phyloP scores from a whole-genome alignment of 75 land plant species.

The Cupressus sempervirens region DNA sequence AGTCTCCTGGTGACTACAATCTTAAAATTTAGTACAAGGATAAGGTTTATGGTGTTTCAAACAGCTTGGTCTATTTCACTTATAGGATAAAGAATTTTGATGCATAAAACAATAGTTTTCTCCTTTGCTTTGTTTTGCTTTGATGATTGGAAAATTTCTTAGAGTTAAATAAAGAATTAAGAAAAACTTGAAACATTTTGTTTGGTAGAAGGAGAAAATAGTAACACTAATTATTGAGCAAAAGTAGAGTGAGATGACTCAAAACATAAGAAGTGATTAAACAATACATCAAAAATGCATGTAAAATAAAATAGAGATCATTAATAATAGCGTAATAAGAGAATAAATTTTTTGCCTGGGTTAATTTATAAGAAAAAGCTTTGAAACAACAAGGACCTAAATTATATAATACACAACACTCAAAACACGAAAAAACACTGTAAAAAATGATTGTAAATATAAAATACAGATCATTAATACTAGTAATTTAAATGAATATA shows the following conservation, averaged over 20 bases:
- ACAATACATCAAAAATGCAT: too few species aligned
- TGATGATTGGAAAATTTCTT: neutral
- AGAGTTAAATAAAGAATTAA: neutral
- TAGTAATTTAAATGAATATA: neutral
- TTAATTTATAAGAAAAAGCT: too few species aligned
- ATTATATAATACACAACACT: neutral
- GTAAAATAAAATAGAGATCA: too few species aligned
- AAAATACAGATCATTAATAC: neutral
- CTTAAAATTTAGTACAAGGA: neutral
- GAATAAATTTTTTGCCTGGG: too few species aligned
- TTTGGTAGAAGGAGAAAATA: neutral
- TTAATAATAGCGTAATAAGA: too few species aligned
- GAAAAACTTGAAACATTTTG: neutral
- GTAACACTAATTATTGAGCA: neutral
- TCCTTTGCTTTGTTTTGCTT: neutral
- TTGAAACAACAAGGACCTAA: neutral
- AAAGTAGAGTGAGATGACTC: neutral
- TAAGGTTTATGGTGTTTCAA: neutral
- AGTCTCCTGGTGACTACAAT: neutral
- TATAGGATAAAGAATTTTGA: neutral
- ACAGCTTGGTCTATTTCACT: neutral
- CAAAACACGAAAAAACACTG: neutral
- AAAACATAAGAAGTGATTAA: neutral
- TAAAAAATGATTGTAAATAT: too few species aligned
- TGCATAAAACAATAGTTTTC: neutral